Evolutionary conservation across 2,329 filamentous ascomycete species (phyloP), one percentile per base, ranked within the genome.

Genomic region (Pestalotiopsis sp.): DNA sequence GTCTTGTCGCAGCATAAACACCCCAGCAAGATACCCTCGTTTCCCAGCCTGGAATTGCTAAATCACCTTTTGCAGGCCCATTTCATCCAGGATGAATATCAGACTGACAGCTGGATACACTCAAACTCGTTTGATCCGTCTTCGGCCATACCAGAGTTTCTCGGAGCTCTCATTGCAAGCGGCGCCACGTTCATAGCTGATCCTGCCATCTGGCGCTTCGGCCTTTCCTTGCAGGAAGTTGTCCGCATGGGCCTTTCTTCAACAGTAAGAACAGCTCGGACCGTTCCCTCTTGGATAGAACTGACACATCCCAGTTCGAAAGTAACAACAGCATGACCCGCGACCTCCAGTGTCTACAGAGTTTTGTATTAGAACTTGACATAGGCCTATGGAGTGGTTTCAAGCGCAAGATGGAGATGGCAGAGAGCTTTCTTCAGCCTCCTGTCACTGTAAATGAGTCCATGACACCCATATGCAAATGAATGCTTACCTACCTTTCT

Each of bases 311-410:
- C 31, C 74, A 81, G 68, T 83, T 86, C 64, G 86, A 88, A 71
- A 77, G 81, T 60, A 82, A 85, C 71, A 87, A 87, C 69, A 79
- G 78, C 9, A 72, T 82, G 3, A 86, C 86, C 23, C 80, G 87
- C 38, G 82, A 87, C 68, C 74, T 89, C 4, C 82, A 86, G 60
- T 81, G 83, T 25, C 78, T 87, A 38, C 86, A 87, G 72, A 83
- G 83, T 2, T 85, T 84, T 64, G 77, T 85, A 17, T 73, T 89
- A 3, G 77, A 80, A 58, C 78, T 89, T 2, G 83, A 87, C 67
- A 81, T 88, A 39, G 87, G 86, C 1, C 78, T 89, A 61, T 90
- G 87, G 87, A 87, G 85, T 71, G 87, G 87, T 3, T 86, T 88
- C 67, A 86, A 85, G 70, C 82, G 87, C 31, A 86, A 88, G 72